Percentiles rank a stretch among this genome's conserved stretches.
Conservation (phyloP, 495 filamentous ascomycete genomes). For the Talaromyces borbonicus region DNA sequence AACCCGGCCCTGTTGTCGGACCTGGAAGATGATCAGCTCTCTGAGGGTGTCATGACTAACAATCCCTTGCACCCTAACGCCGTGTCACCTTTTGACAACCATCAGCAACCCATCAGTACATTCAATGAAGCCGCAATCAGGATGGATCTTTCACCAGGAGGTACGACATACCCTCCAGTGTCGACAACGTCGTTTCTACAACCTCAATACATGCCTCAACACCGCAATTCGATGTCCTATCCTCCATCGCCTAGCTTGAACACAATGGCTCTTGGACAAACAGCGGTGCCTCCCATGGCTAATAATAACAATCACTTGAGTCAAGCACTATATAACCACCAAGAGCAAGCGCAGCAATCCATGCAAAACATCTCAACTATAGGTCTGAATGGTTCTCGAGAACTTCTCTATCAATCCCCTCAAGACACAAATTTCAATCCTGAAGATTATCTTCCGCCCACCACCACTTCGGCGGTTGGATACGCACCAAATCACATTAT, state of each 20-base stretch:
- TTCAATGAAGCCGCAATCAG: not conserved
- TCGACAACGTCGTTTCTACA: conserved; percentile 3
- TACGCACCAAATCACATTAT: not conserved
- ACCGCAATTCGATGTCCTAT: conserved; percentile 10
- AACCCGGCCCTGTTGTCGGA: too few relatives aligned
- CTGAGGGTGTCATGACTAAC: too few relatives aligned
- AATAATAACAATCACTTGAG: not conserved
- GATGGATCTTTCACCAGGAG: not conserved
- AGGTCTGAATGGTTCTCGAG: not conserved
- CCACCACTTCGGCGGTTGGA: not conserved
- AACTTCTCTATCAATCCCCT: conserved; percentile 1
- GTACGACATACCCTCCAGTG: conserved; percentile 4
- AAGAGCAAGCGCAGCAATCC: not conserved
- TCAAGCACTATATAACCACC: not conserved
- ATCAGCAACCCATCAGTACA: not conserved
- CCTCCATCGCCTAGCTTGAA: conserved; percentile 7
- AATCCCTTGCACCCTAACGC: too few relatives aligned
- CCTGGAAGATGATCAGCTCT: too few relatives aligned
- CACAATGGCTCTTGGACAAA: not conserved
- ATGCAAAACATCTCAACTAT: not conserved
- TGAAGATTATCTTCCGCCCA: not conserved
- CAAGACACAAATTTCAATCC: not conserved
- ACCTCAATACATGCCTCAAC: conserved; percentile 7
- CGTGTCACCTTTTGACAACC: too few relatives aligned
- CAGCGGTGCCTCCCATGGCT: not conserved